Percentiles rank a stretch among this genome's conserved stretches.
Evolutionary conservation across 2,329 filamentous ascomycete genomes (phyloP).

Genomic region (Pezicula rhizophila): DNA sequence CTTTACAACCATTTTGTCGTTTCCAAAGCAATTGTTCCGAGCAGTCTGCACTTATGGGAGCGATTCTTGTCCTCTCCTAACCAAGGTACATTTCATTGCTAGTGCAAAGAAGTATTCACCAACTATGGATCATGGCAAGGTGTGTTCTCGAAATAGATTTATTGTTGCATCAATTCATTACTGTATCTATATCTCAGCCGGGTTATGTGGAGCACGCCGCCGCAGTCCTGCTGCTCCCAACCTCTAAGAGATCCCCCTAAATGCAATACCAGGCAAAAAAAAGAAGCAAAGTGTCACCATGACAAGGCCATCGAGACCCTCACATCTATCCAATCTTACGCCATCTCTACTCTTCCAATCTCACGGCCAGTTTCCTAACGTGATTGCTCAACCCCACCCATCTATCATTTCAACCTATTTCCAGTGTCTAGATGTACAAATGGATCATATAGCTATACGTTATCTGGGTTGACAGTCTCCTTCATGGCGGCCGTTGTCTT

Average conservation of each 20-base stretch:
- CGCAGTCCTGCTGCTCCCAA: background rate
- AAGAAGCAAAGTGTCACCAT: background rate
- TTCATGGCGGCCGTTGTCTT: conserved; percentile 21
- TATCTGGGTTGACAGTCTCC: conserved; percentile 16
- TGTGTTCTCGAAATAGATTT: too few relatives aligned
- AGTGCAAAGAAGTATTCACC: too few relatives aligned
- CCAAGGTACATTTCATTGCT: too few relatives aligned
- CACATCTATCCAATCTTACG: conserved; percentile 1
- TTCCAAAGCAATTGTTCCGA: too few relatives aligned
- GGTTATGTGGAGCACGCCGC: background rate
- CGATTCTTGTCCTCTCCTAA: too few relatives aligned
- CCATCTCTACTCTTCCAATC: conserved; percentile 5
- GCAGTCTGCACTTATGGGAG: too few relatives aligned
- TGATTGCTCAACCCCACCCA: background rate
- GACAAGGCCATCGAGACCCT: conserved; percentile 6
- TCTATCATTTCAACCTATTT: conserved; percentile 8
- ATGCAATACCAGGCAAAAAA: background rate
- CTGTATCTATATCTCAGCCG: background rate
- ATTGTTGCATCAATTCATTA: too few relatives aligned
- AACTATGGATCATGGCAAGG: too few relatives aligned
- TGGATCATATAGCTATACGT: background rate
- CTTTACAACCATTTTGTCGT: too few relatives aligned
- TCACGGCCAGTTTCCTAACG: conserved; percentile 1
- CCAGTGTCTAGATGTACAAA: background rate
- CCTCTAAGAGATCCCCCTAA: background rate